Evolutionary conservation across 176 grass and related monocot genomes (phyloP), one percentile per base, ranked within the genome.

Genomic region (Metroxylon sagu): DNA sequence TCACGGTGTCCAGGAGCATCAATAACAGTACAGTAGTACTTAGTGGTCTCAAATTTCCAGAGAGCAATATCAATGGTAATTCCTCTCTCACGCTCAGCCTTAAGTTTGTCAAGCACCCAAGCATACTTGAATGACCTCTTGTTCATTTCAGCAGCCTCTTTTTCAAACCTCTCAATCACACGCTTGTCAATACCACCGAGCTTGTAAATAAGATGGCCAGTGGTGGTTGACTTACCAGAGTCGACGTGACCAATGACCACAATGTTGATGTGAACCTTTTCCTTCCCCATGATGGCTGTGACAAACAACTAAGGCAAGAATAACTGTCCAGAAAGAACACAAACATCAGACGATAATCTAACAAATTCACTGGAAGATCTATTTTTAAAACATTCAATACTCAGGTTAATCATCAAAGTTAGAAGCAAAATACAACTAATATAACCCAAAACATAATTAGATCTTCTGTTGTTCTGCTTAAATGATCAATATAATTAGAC

Each of bases 31-130:
- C 86, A 90, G 71, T 85, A 90, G 68, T 90, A 85, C 54, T 76
- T 85, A 35, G 87, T 90, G 16, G 82, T 85, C 75, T 85, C 82
- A 0, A 90, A 90, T 62, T 85, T 90, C 87, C 87, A 85, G 16
- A 90, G 75, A 39, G 87, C 82, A 25, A 90, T 83, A 62, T 85
- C 87, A 10, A 90, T 90, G 73, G 83, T 86, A 26, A 86, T 91
- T 61, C 88, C 83, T 49, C 88, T 71, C 65, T 91, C 88, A 77
- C 79, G 79, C 69, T 91, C 88, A 0, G 88, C 88, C 79, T 91
- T 91, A 14, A 91, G 88, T 76, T 86, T 91, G 88, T 91, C 88
- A 52, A 91, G 88, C 25, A 91, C 88, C 88, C 79, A 91, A 0
- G 79, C 83, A 17, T 91, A 91, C 75, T 90, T 90, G 82, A 90